A percentile compares a stretch with the other conserved stretches of the same genome.
Conservation (phyloP, 495 filamentous ascomycete genomes). For the Neurospora pannonica region DNA sequence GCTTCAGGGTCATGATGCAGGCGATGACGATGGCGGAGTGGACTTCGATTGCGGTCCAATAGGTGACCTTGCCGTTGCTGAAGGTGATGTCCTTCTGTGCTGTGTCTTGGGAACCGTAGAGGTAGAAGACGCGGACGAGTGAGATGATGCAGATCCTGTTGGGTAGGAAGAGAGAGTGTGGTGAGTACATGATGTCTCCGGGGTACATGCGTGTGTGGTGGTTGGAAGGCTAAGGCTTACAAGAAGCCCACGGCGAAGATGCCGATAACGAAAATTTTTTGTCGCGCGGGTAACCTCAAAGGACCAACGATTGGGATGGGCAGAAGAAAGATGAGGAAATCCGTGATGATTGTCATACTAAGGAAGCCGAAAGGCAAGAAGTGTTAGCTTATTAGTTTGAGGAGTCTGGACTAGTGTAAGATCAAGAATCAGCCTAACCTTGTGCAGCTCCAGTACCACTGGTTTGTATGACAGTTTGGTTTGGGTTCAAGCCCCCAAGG, state of each 20-base stretch:
- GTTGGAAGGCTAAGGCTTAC: constrained; percentile 13
- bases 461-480: background rate
- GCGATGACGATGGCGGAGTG: constrained; percentile 17
- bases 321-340: constrained; percentile 34
- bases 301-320: constrained; percentile 28
- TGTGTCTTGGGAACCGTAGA: background rate
- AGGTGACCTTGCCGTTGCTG: constrained; percentile 3
- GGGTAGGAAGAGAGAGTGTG: background rate
- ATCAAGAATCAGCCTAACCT: constrained; percentile 3
- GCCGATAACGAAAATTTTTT: constrained; percentile 25
- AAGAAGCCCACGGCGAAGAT: constrained; percentile 31
- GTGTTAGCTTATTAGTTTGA: background rate
- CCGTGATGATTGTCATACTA: constrained; percentile 37
- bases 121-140: constrained; percentile 18
- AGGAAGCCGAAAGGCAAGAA: background rate
- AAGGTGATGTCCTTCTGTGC: constrained; percentile 11
- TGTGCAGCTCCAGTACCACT: constrained; percentile 15
- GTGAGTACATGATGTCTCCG: background rate
- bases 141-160: constrained; percentile 19
- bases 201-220: background rate
- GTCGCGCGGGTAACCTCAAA: constrained; percentile 23
- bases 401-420: background rate
- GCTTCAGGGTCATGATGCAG: constrained; percentile 22
- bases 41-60: constrained; percentile 17
- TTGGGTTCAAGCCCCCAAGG: constrained; percentile 2